A percentile compares a stretch with the other conserved stretches of the same genome.
Evolutionary conservation across 1,139 yeast species (phyloP).

Genomic region (Suhomyces bokatorum): DNA sequence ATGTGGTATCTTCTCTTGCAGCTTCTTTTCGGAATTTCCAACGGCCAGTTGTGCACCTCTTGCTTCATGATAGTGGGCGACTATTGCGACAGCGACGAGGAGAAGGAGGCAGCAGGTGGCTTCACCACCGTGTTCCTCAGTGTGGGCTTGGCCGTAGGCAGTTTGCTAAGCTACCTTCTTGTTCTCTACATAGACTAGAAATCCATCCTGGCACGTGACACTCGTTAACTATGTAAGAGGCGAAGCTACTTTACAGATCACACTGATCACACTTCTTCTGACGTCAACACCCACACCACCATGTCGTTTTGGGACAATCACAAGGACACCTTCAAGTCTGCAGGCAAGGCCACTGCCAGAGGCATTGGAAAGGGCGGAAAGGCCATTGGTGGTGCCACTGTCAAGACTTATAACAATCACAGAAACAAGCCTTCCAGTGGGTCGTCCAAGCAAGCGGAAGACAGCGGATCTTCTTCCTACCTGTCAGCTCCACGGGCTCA

Average conservation of each 20-base stretch:
- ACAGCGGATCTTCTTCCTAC: background rate
- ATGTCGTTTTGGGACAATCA: slow-evolving; percentile 52
- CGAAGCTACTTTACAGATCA: background rate
- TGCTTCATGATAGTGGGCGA: slow-evolving; percentile 79
- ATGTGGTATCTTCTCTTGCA: slow-evolving; percentile 67
- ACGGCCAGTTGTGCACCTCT: slow-evolving; percentile 82
- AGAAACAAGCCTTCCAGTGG: slow-evolving; percentile 8
- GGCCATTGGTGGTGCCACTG: slow-evolving; percentile 51
- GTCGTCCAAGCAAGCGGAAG: slow-evolving; percentile 5
- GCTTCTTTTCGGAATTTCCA: slow-evolving; percentile 77
- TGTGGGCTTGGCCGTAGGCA: slow-evolving; percentile 74
- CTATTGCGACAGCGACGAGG: slow-evolving; percentile 53
- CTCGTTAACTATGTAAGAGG: background rate
- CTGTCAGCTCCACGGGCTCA: slow-evolving; percentile 22
- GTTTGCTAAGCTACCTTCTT: slow-evolving; percentile 68
- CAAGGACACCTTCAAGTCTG: slow-evolving; percentile 50
- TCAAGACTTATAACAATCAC: slow-evolving; percentile 45
- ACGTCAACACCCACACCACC: background rate
- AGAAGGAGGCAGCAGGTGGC: slow-evolving; percentile 92
- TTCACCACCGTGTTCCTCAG: slow-evolving; percentile 78
- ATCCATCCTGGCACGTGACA: background rate
- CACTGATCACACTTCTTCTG: background rate
- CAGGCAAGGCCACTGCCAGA: slow-evolving; percentile 45
- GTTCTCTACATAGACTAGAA: slow-evolving; percentile 37
- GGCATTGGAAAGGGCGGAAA: slow-evolving; percentile 54